phyloP scores from a whole-genome alignment of 345 rosid genomes.

The Arabidopsis suecica region DNA sequence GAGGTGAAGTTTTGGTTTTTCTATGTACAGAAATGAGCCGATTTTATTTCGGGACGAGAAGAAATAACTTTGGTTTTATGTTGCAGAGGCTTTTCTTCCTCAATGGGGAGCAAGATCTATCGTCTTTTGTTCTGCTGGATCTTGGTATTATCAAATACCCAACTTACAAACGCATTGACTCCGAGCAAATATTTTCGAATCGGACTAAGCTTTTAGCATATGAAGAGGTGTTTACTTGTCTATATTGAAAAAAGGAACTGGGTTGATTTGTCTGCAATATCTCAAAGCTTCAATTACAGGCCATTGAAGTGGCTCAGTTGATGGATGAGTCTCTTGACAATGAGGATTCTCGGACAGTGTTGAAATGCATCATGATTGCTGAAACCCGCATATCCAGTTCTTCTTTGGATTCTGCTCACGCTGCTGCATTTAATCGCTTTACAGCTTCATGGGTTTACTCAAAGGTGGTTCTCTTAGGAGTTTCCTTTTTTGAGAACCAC shows the following conservation, averaged over 20 bases:
- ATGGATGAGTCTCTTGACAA: constrained; percentile 87
- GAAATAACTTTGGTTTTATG: constrained; percentile 15
- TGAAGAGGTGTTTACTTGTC: constrained; percentile 75
- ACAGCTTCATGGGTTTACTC: constrained; percentile 86
- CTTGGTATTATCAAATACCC: constrained; percentile 85
- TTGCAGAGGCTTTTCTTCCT: constrained; percentile 94
- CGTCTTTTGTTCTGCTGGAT: constrained; percentile 82
- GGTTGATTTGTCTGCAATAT: constrained; percentile 16
- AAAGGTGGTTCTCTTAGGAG: constrained; percentile 78
- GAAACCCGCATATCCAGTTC: constrained; percentile 54
- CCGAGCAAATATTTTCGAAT: constrained; percentile 61
- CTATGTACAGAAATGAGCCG: not conserved
- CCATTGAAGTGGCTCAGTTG: constrained; percentile 87
- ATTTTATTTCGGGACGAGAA: constrained; percentile 1
- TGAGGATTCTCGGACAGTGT: constrained; percentile 55
- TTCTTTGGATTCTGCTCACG: constrained; percentile 44
- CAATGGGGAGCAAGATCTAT: constrained; percentile 86
- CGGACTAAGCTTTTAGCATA: constrained; percentile 70
- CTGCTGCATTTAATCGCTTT: constrained; percentile 53
- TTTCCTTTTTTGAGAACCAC: constrained; percentile 82
- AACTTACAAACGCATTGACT: constrained; percentile 63
- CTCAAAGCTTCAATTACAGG: constrained; percentile 57
- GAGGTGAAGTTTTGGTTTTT: constrained; percentile 58
- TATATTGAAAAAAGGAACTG: constrained; percentile 15
- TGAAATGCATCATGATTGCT: constrained; percentile 69